Evolutionary conservation across 2,329 filamentous ascomycete species (phyloP).

Genomic region (Aureobasidium subglaciale): DNA sequence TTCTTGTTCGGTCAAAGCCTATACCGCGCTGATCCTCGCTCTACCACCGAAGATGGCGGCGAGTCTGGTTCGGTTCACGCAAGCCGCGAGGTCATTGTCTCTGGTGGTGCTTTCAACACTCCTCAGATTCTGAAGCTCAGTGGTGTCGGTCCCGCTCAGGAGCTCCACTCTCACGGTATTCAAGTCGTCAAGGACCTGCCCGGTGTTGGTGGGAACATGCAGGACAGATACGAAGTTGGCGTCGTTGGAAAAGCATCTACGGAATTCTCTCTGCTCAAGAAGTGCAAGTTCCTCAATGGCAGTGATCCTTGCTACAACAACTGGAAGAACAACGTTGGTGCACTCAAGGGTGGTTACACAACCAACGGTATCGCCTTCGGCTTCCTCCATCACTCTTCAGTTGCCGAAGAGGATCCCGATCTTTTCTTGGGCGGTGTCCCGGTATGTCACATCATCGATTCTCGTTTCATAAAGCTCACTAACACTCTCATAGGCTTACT

Average conservation of each 20-base stretch:
- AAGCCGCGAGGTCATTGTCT: conserved; percentile 40
- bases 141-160: conserved; percentile 52
- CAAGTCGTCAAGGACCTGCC: conserved; percentile 48
- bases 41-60: conserved; percentile 26
- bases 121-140: conserved; percentile 59
- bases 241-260: conserved; percentile 39
- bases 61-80: conserved; percentile 36
- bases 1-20: conserved; percentile 35
- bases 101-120: conserved; percentile 53
- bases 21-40: conserved; percentile 34
- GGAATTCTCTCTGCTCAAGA: conserved; percentile 32
- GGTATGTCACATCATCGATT: no score
- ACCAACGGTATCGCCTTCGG: conserved; percentile 50
- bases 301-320: conserved; percentile 38
- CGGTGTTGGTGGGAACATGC: conserved; percentile 58
- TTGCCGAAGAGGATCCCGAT: conserved; percentile 42
- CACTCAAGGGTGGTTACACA: conserved; percentile 37
- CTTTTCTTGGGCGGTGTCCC: conserved; percentile 50
- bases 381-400: conserved; percentile 34
- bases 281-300: conserved; percentile 31
- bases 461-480: no score
- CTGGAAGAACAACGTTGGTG: conserved; percentile 34
- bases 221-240: conserved; percentile 53
- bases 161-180: conserved; percentile 50
- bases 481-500: no score